Base-by-base conservation (phyloP, 768 basidiomycete species). In the Rhizopogon rudus region DNA sequence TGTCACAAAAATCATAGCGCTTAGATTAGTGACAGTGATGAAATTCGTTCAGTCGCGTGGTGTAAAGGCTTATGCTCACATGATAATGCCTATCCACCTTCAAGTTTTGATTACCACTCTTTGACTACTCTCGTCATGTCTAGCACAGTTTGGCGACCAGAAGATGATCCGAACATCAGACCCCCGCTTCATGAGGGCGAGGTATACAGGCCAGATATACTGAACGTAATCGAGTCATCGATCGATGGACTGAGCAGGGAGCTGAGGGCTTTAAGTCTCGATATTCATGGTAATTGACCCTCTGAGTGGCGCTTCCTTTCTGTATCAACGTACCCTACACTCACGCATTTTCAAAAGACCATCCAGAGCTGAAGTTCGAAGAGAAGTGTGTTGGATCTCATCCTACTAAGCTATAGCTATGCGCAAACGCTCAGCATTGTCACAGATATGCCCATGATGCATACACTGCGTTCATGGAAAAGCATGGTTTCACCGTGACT, bases 351-450 rank as follows among this genome's bases (percentile, higher is more conserved):
- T 48, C 22, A 57, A 6, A 61, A 91, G 89, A 75, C 16, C 84
- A 85, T 59, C 88, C 88, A 2, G 89, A 91, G 65, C 70, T 88
- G 13, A 75, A 67, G 44, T 90, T 79, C 58, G 74, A 87, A 64
- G 90, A 91, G 73, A 73, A 72, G 87, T 89, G 56, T 29, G 80
- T 53, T 41, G 8, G 17, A 51, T 44, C 43, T 10, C 5, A 22
- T 39, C 39, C 3, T 40, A 8, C 17, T 37, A 33, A 4, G 45
- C 8, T 20, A 48, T 48, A 20, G 20, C 46, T 14, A 22, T 9
- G 7, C 17, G 33, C 33, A 48, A 22, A 22, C 20, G 33, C 46
- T 49, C 8, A 49, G 14, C 4, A 37, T 22, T 8, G 48, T 49
- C 22, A 12, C 51, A 87, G 85, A 45, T 72, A 82, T 70, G 82